A percentile compares a stretch with the other conserved stretches of the same genome.
Conservation (phyloP, 164 flowering plant species). For the Aristolochia fimbriata region DNA sequence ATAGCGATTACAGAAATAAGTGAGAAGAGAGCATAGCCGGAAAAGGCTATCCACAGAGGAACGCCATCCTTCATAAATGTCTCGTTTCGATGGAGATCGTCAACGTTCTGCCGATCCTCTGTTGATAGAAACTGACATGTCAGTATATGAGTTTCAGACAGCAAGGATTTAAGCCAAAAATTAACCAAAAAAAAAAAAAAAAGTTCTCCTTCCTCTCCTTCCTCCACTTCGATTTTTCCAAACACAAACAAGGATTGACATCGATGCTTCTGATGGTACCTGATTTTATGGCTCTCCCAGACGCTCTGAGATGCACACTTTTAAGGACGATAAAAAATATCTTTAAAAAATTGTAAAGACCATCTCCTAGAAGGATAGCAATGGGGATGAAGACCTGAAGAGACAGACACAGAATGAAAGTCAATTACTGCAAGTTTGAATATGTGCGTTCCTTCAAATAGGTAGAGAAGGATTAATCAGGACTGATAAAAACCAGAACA, state of each 20-base stretch:
- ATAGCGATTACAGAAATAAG: slow-evolving; percentile 52
- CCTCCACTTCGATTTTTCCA: too few relatives aligned
- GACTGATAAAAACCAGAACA: too few relatives aligned
- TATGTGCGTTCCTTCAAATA: too few relatives aligned
- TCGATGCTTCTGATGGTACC: slow-evolving; percentile 17
- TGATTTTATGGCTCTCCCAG: too few relatives aligned
- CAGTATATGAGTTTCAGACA: slow-evolving; percentile 1
- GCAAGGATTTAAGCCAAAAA: background rate
- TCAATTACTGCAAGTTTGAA: too few relatives aligned
- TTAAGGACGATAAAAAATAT: slow-evolving; percentile 11
- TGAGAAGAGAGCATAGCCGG: slow-evolving; percentile 49
- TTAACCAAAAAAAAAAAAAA: too few relatives aligned
- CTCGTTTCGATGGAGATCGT: slow-evolving; percentile 46
- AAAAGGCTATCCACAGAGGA: slow-evolving; percentile 58
- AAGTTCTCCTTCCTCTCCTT: too few relatives aligned
- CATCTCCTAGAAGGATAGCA: slow-evolving; percentile 81
- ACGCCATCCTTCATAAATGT: slow-evolving; percentile 56
- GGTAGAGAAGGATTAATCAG: too few relatives aligned
- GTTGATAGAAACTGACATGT: slow-evolving; percentile 17
- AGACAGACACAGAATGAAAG: background rate
- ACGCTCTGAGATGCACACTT: slow-evolving; percentile 1
- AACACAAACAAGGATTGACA: too few relatives aligned
- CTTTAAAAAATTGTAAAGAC: slow-evolving; percentile 75
- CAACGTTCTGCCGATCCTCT: slow-evolving; percentile 24
- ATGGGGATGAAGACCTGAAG: slow-evolving; percentile 74